Percentiles rank a stretch among this genome's conserved stretches.
These are phyloP conservation scores for Fusarium sororula DNA, from an alignment of 2,329 filamentous ascomycete genomes.

Conservation along the genomic window DNA sequence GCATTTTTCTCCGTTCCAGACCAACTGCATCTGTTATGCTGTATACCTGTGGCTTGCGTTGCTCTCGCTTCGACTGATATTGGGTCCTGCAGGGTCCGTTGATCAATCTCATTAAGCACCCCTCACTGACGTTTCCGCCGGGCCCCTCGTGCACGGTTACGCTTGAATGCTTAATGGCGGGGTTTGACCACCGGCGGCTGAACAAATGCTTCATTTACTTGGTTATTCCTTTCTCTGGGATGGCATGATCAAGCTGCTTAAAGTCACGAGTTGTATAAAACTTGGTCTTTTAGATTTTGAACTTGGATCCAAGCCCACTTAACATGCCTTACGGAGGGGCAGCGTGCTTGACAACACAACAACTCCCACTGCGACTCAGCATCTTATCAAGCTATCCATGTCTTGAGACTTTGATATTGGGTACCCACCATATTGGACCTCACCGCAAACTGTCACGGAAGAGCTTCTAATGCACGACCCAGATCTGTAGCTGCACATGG, in stretches of 20 bases:
- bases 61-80: constrained; percentile 10
- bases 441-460: constrained; percentile 26
- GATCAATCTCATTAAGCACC: constrained; percentile 35
- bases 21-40: not conserved
- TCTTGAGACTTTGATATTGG: constrained; percentile 20
- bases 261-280: constrained; percentile 1
- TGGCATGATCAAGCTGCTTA: not conserved
- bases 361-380: constrained; percentile 1
- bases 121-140: constrained; percentile 21
- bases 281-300: not conserved
- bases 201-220: not conserved
- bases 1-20: constrained; percentile 29
- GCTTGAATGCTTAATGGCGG: constrained; percentile 17
- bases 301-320: not conserved
- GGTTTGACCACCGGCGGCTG: constrained; percentile 6
- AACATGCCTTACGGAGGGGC: constrained; percentile 2
- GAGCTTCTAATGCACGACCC: constrained; percentile 6
- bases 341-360: constrained; percentile 5
- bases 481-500: constrained; percentile 1
- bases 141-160: constrained; percentile 30
- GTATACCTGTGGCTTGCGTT: constrained; percentile 17
- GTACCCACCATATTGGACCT: constrained; percentile 18
- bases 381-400: constrained; percentile 13
- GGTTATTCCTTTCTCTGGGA: not conserved
- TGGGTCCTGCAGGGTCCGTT: constrained; percentile 36